Conservation (phyloP, 257 asterid species). For the Solanum chiquidenum region DNA sequence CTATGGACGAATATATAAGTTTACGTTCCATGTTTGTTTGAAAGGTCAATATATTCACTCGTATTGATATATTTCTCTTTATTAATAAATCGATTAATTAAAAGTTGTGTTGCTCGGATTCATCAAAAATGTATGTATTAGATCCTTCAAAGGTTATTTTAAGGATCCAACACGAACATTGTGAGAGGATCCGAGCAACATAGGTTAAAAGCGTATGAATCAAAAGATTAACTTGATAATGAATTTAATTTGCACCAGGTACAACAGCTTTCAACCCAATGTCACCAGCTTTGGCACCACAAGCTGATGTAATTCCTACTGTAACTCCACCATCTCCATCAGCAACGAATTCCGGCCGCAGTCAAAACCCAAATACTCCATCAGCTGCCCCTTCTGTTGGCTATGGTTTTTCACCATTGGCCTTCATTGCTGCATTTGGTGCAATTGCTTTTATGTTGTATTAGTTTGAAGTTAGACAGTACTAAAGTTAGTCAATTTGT, state of each 20-base stretch:
- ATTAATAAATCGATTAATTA: not conserved
- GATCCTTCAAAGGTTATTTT: not conserved
- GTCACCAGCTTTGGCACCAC: constrained; percentile 25
- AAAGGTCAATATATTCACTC: not conserved
- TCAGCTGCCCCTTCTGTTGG: constrained; percentile 15
- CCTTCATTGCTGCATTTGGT: constrained; percentile 8
- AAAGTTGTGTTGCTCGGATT: not conserved
- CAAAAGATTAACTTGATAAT: not conserved
- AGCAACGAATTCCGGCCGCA: not conserved
- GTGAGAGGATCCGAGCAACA: not conserved
- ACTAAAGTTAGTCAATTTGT: not conserved
- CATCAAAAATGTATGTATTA: not conserved
- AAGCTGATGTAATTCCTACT: constrained; percentile 1
- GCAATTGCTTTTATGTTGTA: constrained; percentile 14
- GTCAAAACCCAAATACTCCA: constrained; percentile 5
- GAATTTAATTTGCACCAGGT: not conserved
- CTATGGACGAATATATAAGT: not conserved
- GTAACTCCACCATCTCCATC: constrained; percentile 12
- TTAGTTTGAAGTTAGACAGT: not conserved
- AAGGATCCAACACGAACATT: not conserved
- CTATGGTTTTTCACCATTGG: constrained; percentile 12
- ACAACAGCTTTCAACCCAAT: not conserved
- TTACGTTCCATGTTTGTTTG: not conserved
- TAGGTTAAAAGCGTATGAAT: not conserved
- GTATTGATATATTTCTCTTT: not conserved